These are phyloP conservation scores for Babesia ovata DNA, from an alignment of 169 alveolate species.

Conservation along the genomic window DNA sequence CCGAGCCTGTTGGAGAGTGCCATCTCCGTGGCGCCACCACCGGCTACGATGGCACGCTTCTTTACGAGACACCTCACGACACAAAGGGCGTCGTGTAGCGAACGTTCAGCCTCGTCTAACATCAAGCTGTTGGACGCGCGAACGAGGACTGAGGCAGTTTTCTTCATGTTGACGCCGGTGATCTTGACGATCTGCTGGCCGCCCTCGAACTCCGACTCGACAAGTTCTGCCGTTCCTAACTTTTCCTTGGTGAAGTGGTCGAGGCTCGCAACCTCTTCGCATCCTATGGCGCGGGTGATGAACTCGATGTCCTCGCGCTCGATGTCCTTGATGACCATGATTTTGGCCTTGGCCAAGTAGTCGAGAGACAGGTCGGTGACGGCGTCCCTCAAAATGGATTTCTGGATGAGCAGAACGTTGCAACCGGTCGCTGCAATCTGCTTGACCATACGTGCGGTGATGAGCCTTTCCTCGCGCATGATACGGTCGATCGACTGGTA, in stretches of 20 bases:
- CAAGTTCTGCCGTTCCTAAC: conserved; percentile 95
- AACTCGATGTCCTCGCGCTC: conserved; percentile 97
- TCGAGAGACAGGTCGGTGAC: conserved; percentile 94
- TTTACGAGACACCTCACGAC: conserved; percentile 97
- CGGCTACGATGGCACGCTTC: conserved; percentile 96
- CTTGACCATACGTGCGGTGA: conserved; percentile 95
- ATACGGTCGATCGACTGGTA: conserved; percentile 91
- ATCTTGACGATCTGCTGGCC: conserved; percentile 91
- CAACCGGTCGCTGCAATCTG: conserved; percentile 97
- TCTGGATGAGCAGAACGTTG: conserved; percentile 96
- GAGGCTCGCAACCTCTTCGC: conserved; percentile 95
- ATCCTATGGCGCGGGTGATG: conserved; percentile 85
- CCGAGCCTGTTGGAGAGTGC: conserved; percentile 90
- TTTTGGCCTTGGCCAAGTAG: conserved; percentile 95
- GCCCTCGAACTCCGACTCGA: conserved; percentile 84
- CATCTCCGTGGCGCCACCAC: conserved; percentile 99
- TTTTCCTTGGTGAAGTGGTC: conserved; percentile 96
- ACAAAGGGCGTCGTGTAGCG: conserved; percentile 98
- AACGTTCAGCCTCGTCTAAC: conserved; percentile 98
- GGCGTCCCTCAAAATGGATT: conserved; percentile 98
- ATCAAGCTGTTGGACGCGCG: conserved; percentile 94
- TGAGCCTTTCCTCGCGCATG: conserved; percentile 96
- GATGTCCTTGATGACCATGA: conserved; percentile 96
- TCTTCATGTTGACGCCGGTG: conserved; percentile 94
- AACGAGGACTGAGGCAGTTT: conserved; percentile 93